Conservation (phyloP, 2,329 filamentous ascomycete genomes). For the Penicillium sp. region DNA sequence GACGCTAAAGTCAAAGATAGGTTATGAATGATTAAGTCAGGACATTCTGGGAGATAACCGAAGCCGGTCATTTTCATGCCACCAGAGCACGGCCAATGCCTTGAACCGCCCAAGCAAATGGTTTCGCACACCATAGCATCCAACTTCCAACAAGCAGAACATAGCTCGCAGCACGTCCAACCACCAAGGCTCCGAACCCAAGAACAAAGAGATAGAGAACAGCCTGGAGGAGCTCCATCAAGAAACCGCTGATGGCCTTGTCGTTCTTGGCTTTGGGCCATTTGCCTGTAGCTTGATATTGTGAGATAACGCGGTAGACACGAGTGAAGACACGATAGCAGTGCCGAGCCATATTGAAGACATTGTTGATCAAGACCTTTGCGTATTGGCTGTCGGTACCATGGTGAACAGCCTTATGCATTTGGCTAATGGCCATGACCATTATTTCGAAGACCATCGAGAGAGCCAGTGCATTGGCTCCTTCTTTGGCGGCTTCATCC, state of each 20-base stretch:
- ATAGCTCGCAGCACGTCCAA: slow-evolving; percentile 36
- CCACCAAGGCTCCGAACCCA: slow-evolving; percentile 35
- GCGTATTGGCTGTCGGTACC: slow-evolving; percentile 29
- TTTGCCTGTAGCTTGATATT: slow-evolving; percentile 36
- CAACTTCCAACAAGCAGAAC: slow-evolving; percentile 40
- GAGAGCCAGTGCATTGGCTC: slow-evolving; percentile 27
- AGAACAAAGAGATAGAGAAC: slow-evolving; percentile 39
- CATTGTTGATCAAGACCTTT: slow-evolving; percentile 27
- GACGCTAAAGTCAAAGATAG: not conserved
- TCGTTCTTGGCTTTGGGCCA: slow-evolving; percentile 34
- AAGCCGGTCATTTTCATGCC: slow-evolving; percentile 16
- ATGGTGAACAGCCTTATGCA: slow-evolving; percentile 28
- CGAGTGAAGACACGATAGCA: slow-evolving; percentile 34
- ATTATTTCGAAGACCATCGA: slow-evolving; percentile 36
- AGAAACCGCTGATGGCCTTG: slow-evolving; percentile 32
- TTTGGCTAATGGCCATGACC: slow-evolving; percentile 32
- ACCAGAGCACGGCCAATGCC: slow-evolving; percentile 32
- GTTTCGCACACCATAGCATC: slow-evolving; percentile 42
- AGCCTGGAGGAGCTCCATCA: slow-evolving; percentile 38
- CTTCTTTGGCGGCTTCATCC: slow-evolving; percentile 16
- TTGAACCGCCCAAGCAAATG: slow-evolving; percentile 38
- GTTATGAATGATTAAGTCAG: not conserved
- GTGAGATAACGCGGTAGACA: slow-evolving; percentile 29
- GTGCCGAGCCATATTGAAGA: slow-evolving; percentile 37
- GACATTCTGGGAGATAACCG: not conserved